Percentiles rank a stretch among this genome's conserved stretches.
phyloP scores from a whole-genome alignment of 225 moss, liverwort and hornwort genomes.

The Neckera pumila region DNA sequence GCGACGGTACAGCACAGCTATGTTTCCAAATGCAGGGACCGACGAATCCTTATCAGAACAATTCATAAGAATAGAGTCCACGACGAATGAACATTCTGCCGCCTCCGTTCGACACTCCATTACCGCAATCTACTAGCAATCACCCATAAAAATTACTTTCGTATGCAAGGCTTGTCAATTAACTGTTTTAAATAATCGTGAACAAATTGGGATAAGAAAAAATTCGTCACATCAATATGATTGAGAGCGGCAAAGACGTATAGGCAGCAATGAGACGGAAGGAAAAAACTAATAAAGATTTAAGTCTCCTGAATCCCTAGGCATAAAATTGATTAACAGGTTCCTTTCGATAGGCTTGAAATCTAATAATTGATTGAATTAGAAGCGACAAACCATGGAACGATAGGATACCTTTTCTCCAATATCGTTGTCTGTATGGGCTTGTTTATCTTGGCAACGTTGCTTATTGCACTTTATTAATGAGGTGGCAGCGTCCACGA shows the following conservation, averaged over 20 bases:
- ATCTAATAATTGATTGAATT: neutral
- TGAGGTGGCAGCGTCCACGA: conserved; percentile 84
- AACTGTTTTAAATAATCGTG: neutral
- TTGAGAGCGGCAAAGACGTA: neutral
- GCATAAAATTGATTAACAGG: neutral
- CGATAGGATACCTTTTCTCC: conserved; percentile 70
- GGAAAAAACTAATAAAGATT: neutral
- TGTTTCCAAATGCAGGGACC: conserved; percentile 43
- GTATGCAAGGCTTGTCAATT: conserved; percentile 12
- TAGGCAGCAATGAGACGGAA: neutral
- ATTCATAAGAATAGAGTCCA: conserved; percentile 69
- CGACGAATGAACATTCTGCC: conserved; percentile 76
- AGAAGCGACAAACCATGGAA: neutral
- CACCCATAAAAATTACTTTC: conserved; percentile 1
- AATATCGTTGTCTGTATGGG: conserved; percentile 57
- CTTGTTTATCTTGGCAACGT: conserved; percentile 59
- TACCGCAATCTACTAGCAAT: conserved; percentile 53
- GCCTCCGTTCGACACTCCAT: conserved; percentile 88
- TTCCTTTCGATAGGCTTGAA: neutral
- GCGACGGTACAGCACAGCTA: conserved; percentile 87
- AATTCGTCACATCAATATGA: neutral
- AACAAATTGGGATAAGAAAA: neutral
- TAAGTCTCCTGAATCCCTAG: neutral
- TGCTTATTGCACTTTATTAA: conserved; percentile 68
- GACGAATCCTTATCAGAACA: conserved; percentile 19